Evolutionary conservation across 2,329 filamentous ascomycete genomes (phyloP), one percentile per base, ranked within the genome.

Genomic region (Chrysoporthe puriensis): DNA sequence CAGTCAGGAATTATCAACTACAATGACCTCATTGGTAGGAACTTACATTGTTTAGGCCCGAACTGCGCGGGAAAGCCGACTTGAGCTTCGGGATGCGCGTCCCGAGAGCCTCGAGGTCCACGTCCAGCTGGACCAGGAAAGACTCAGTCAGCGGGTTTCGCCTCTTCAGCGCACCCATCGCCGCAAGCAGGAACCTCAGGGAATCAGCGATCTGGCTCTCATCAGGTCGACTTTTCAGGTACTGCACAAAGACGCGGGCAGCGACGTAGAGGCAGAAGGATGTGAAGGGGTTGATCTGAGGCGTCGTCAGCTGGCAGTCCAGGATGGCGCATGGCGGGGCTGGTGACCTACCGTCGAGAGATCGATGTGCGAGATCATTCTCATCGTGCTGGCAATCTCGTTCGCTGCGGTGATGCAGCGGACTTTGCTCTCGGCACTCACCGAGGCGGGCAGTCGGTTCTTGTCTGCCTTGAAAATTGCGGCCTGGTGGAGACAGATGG

Each of bases 381-480:
- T 90, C 96, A 98, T 98, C 71, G 97, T 95, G 72, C 89, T 94
- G 9, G 94, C 92, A 75, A 97, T 96, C 76, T 97, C 94, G 67
- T 94, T 94, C 40, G 96, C 96, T 14, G 95, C 94, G 32, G 94
- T 94, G 68, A 98, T 93, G 74, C 96, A 98, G 70, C 96, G 88
- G 16, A 96, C 88, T 78, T 97, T 97, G 78, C 94, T 97, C 76
- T 98, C 95, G 1, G 91, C 89, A 71, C 92, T 90, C 59, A 97
- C 90, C 21, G 91, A 90, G 1, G 86, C 82, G 0, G 93, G 90
- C 69, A 97, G 82, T 64, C 89, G 87, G 78, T 97, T 91, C 79
- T 94, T 96, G 74, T 98, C 95, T 0, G 94, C 94, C 77, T 97
- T 98, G 85, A 95, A 97, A 26, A 99, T 98, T 36, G 96, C 96